A percentile compares a stretch with the other conserved stretches of the same genome.
These are phyloP conservation scores for Agrocybe pediades DNA, from an alignment of 768 basidiomycete species.

Conservation along the genomic window DNA sequence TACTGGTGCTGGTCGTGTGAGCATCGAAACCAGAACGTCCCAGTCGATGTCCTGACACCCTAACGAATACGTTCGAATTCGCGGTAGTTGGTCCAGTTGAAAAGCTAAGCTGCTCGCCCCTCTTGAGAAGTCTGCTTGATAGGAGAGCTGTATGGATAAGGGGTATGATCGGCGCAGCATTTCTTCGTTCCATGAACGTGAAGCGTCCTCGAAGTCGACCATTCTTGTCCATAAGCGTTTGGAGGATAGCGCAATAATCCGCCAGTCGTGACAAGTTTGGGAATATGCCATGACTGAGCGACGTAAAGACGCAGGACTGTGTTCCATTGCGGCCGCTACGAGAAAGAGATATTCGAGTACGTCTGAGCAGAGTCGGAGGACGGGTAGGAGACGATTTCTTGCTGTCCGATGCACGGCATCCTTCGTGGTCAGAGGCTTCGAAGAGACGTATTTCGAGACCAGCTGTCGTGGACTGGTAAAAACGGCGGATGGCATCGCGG, in stretches of 20 bases:
- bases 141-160: constrained; percentile 14
- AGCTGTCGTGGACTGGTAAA: neutral
- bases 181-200: constrained; percentile 21
- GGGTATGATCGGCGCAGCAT: constrained; percentile 19
- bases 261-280: constrained; percentile 21
- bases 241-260: constrained; percentile 11
- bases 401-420: neutral
- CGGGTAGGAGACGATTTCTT: constrained; percentile 14
- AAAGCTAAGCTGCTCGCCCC: constrained; percentile 1
- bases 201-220: constrained; percentile 17
- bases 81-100: constrained; percentile 15
- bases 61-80: constrained; percentile 16
- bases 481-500: neutral
- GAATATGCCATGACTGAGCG: constrained; percentile 16
- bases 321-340: constrained; percentile 11
- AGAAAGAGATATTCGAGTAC: constrained; percentile 25
- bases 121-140: neutral
- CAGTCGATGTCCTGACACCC: constrained; percentile 12
- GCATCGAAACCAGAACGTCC: constrained; percentile 9
- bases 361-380: constrained; percentile 17
- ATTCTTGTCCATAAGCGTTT: constrained; percentile 18
- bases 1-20: constrained; percentile 10
- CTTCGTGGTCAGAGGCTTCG: neutral
- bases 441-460: neutral
- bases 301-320: neutral